Conservation (phyloP, 257 asterid species). For the Jasminum sambac region DNA sequence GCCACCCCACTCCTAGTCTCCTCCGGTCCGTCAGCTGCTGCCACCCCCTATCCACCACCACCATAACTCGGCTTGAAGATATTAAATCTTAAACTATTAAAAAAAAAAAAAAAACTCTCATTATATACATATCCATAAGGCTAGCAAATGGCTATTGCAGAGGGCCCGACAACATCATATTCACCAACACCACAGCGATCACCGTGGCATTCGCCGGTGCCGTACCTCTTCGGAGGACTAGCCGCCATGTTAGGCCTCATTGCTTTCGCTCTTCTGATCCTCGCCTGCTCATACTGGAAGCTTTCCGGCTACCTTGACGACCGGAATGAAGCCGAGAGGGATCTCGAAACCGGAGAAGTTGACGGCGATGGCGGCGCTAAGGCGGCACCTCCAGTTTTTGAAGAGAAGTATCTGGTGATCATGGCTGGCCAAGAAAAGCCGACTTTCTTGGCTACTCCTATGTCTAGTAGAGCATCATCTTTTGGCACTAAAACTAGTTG, state of each 20-base stretch:
- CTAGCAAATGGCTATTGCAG: constrained; percentile 34
- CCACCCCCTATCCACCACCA: not conserved
- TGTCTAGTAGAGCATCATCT: constrained; percentile 65
- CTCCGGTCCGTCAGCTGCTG: not conserved
- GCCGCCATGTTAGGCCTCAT: constrained; percentile 90
- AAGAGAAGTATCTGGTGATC: constrained; percentile 78
- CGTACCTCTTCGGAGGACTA: constrained; percentile 85
- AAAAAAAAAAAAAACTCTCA: not conserved
- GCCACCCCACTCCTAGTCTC: not conserved
- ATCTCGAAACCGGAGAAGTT: constrained; percentile 34
- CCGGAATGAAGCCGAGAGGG: constrained; percentile 41
- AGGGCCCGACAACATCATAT: constrained; percentile 21
- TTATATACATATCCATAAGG: not conserved
- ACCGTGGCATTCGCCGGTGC: constrained; percentile 95
- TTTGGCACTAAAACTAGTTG: constrained; percentile 51
- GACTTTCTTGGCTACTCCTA: constrained; percentile 79
- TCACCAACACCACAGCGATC: constrained; percentile 38
- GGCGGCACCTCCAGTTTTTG: constrained; percentile 42
- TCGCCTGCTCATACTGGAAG: constrained; percentile 83
- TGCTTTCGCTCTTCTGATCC: constrained; percentile 75
- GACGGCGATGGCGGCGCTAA: constrained; percentile 27
- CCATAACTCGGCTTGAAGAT: too few relatives aligned
- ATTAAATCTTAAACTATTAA: too few relatives aligned
- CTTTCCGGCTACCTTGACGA: constrained; percentile 59
- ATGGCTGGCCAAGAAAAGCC: constrained; percentile 91